phyloP scores from a whole-genome alignment of 2,329 filamentous ascomycete species.

The Paecilomyces sp. region DNA sequence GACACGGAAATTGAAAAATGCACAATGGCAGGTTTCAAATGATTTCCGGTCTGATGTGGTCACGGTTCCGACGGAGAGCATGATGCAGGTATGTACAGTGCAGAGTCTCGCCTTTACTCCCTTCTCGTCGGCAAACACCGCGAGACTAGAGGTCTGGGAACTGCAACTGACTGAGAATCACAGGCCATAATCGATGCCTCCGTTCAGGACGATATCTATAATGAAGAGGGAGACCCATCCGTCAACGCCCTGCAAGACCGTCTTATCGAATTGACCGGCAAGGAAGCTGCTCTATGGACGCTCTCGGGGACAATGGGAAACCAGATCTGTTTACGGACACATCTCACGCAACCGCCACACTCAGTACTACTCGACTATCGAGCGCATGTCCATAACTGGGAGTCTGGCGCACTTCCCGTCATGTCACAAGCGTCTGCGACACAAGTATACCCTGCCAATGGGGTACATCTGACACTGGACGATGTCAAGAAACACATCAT shows the following conservation, averaged over 20 bases:
- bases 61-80: slow-evolving; percentile 17
- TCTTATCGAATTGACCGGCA: slow-evolving; percentile 23
- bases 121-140: background rate
- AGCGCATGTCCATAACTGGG: slow-evolving; percentile 25
- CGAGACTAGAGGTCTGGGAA: background rate
- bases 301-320: slow-evolving; percentile 36
- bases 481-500: slow-evolving; percentile 24
- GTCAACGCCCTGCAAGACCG: slow-evolving; percentile 22
- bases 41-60: slow-evolving; percentile 22
- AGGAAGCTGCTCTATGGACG: slow-evolving; percentile 25
- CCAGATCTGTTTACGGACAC: slow-evolving; percentile 26
- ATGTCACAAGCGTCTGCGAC: slow-evolving; percentile 26
- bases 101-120: background rate
- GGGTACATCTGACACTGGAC: slow-evolving; percentile 25
- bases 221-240: slow-evolving; percentile 20
- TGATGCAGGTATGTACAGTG: slow-evolving; percentile 16
- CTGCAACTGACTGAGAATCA: slow-evolving; percentile 1
- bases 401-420: slow-evolving; percentile 21
- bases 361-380: slow-evolving; percentile 26
- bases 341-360: slow-evolving; percentile 26
- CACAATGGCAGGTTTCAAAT: slow-evolving; percentile 8
- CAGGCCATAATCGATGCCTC: slow-evolving; percentile 23
- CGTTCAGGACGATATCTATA: slow-evolving; percentile 28
- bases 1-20: slow-evolving; percentile 6
- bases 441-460: slow-evolving; percentile 22